phyloP scores from a whole-genome alignment of 495 filamentous ascomycete species.

The Daldinia grandis region DNA sequence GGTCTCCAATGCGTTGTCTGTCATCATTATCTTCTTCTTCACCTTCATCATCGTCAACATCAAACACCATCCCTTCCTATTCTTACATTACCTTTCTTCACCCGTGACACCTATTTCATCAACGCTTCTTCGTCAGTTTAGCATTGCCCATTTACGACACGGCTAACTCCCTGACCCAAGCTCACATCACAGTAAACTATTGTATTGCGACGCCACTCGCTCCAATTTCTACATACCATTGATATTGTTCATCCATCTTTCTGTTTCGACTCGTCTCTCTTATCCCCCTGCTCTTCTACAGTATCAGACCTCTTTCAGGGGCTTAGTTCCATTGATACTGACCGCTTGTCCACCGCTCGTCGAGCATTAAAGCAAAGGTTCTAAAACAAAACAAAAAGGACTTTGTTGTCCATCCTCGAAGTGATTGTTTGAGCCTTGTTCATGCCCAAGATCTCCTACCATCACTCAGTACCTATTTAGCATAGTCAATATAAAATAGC shows the following conservation, averaged over 20 bases:
- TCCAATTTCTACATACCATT: neutral
- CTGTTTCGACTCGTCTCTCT: slow-evolving; percentile 2
- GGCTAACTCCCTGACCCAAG: neutral
- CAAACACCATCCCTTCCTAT: slow-evolving; percentile 5
- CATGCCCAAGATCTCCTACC: slow-evolving; percentile 24
- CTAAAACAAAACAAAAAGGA: slow-evolving; percentile 23
- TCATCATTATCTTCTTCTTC: slow-evolving; percentile 5
- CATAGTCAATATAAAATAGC: slow-evolving; percentile 63
- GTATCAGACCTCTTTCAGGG: slow-evolving; percentile 23
- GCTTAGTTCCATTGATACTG: slow-evolving; percentile 27
- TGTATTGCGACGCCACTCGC: neutral
- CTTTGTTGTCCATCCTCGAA: slow-evolving; percentile 3
- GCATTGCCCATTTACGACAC: neutral
- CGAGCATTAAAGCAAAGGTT: slow-evolving; percentile 6
- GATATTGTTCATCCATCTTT: neutral
- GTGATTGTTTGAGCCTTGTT: slow-evolving; percentile 1
- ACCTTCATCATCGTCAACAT: slow-evolving; percentile 2
- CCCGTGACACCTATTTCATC: neutral
- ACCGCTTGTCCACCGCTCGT: slow-evolving; percentile 30
- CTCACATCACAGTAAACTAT: neutral
- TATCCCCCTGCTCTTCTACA: slow-evolving; percentile 11
- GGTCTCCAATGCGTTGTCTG: slow-evolving; percentile 19
- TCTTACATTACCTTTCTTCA: neutral
- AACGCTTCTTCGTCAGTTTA: neutral
- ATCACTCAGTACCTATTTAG: slow-evolving; percentile 58